These are phyloP conservation scores for Fulvia fulva DNA, from an alignment of 2,329 filamentous ascomycete species.

Conservation along the genomic window DNA sequence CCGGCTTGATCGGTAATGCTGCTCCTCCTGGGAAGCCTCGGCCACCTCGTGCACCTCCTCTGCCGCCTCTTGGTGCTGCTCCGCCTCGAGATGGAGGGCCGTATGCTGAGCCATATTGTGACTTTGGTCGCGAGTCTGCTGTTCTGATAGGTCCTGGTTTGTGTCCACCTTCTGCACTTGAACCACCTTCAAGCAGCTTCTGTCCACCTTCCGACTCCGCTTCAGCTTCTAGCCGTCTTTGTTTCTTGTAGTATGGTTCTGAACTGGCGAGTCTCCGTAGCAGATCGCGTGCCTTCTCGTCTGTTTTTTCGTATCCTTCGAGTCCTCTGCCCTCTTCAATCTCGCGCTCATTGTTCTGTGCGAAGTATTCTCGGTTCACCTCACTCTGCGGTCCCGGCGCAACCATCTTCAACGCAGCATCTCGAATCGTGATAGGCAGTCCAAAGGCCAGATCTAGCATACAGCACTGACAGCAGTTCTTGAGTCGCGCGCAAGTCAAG, in stretches of 20 bases:
- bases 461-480: conserved; percentile 98
- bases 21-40: conserved; percentile 66
- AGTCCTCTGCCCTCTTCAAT: conserved; percentile 86
- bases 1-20: conserved; percentile 72
- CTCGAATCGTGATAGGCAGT: conserved; percentile 86
- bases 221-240: conserved; percentile 59
- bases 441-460: conserved; percentile 98
- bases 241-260: conserved; percentile 92
- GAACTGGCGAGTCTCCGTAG: conserved; percentile 80
- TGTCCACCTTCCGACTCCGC: conserved; percentile 35
- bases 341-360: conserved; percentile 92
- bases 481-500: conserved; percentile 90
- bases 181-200: conserved; percentile 41
- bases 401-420: conserved; percentile 96
- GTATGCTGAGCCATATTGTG: conserved; percentile 31
- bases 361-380: conserved; percentile 96
- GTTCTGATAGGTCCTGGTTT: conserved; percentile 74
- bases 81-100: conserved; percentile 19
- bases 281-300: conserved; percentile 91
- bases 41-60: conserved; percentile 43
- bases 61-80: conserved; percentile 29
- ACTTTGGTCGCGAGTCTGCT: conserved; percentile 48
- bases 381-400: conserved; percentile 87
- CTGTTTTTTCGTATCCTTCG: conserved; percentile 93
- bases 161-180: conserved; percentile 34